Percentiles rank a stretch among this genome's conserved stretches.
phyloP scores from a whole-genome alignment of 2,329 filamentous ascomycete species.

The Sporothrix pallida region DNA sequence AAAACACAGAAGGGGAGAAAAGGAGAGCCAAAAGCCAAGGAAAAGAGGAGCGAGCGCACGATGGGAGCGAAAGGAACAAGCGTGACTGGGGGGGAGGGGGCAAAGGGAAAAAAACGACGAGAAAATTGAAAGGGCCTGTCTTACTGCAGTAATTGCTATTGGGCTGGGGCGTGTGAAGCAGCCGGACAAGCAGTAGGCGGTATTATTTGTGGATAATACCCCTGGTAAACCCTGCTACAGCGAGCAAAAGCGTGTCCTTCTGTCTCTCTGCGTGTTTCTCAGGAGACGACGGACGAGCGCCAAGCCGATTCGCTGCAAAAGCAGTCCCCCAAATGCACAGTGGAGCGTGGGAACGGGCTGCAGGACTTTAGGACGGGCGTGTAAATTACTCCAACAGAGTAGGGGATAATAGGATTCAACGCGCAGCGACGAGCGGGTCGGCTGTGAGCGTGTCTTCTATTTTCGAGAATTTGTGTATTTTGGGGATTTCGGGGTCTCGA shows the following conservation, averaged over 20 bases:
- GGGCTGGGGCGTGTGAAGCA: constrained; percentile 25
- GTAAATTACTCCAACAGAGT: constrained; percentile 2
- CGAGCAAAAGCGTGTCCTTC: not conserved
- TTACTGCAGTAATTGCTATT: constrained; percentile 30
- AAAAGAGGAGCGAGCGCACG: constrained; percentile 13
- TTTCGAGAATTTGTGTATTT: not conserved
- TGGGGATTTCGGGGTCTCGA: not conserved
- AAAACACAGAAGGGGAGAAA: constrained; percentile 17
- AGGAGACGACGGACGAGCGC: constrained; percentile 28
- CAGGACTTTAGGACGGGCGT: constrained; percentile 9
- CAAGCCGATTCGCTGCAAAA: constrained; percentile 34
- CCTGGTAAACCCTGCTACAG: constrained; percentile 22
- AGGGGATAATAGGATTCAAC: constrained; percentile 2
- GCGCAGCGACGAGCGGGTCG: constrained; percentile 9
- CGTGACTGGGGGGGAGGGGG: not conserved
- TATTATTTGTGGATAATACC: constrained; percentile 16
- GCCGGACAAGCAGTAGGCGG: constrained; percentile 18
- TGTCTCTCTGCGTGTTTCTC: constrained; percentile 30
- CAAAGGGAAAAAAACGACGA: constrained; percentile 8
- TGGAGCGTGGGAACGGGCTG: constrained; percentile 26
- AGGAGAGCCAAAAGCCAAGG: constrained; percentile 2
- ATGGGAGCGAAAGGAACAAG: not conserved
- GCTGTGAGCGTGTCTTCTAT: not conserved
- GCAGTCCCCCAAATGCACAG: constrained; percentile 20
- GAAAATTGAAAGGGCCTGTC: constrained; percentile 10